Evolutionary conservation across 2,329 filamentous ascomycete genomes (phyloP).

Genomic region (Pleomassaria siparia): DNA sequence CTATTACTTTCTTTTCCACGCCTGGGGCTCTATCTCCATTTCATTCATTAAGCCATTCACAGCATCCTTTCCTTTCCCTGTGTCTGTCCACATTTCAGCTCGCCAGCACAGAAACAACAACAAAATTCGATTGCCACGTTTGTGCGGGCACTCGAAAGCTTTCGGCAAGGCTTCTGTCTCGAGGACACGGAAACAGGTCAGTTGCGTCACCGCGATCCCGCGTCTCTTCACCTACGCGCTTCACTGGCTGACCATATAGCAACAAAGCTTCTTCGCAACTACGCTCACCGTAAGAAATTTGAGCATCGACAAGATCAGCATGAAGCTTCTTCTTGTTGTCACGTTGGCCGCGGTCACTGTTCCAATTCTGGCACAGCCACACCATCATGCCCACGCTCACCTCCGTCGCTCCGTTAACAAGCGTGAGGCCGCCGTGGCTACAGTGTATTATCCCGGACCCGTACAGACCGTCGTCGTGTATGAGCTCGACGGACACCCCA

Average conservation of each 20-base stretch:
- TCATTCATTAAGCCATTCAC: conserved; percentile 34
- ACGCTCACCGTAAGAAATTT: not conserved
- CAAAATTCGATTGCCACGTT: not conserved
- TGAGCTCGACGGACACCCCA: conserved; percentile 64
- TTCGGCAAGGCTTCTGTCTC: not conserved
- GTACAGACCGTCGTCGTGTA: conserved; percentile 70
- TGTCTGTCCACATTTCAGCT: conserved; percentile 25
- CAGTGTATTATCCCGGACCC: conserved; percentile 54
- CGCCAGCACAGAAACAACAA: conserved; percentile 5
- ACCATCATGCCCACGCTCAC: conserved; percentile 54
- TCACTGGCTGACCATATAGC: conserved; percentile 9
- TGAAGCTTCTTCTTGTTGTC: conserved; percentile 39
- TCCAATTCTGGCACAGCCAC: conserved; percentile 59
- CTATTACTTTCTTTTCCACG: conserved; percentile 20
- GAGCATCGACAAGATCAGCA: conserved; percentile 18
- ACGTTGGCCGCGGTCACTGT: conserved; percentile 45
- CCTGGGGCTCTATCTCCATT: conserved; percentile 33
- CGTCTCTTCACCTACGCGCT: not conserved
- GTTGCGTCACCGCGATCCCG: not conserved
- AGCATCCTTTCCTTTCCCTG: conserved; percentile 20
- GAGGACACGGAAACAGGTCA: conserved; percentile 1
- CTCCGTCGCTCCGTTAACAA: conserved; percentile 38
- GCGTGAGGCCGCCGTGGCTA: conserved; percentile 52
- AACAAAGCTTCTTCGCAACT: conserved; percentile 2
- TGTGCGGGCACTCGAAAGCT: not conserved